These are phyloP conservation scores for Celoporthe dispersa DNA, from an alignment of 2,329 filamentous ascomycete species.

Conservation along the genomic window DNA sequence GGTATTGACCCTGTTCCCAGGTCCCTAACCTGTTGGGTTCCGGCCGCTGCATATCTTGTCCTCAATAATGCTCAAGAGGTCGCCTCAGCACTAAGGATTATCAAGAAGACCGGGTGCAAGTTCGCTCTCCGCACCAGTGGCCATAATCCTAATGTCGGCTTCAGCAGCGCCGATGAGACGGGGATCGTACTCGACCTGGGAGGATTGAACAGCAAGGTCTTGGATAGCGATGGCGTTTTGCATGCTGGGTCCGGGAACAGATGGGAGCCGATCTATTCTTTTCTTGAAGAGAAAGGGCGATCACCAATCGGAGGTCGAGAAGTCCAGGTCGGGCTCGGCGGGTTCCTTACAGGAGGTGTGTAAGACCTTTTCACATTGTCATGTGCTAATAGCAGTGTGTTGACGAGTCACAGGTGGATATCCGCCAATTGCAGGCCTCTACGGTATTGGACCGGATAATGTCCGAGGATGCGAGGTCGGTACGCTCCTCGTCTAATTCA, in stretches of 20 bases:
- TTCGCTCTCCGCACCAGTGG: slow-evolving; percentile 31
- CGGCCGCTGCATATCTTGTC: slow-evolving; percentile 27
- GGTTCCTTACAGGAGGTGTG: slow-evolving; percentile 32
- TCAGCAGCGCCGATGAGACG: slow-evolving; percentile 29
- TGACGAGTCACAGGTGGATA: slow-evolving; percentile 28
- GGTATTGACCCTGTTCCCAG: slow-evolving; percentile 6
- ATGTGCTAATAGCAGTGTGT: not conserved
- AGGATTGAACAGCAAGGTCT: slow-evolving; percentile 17
- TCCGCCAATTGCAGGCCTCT: slow-evolving; percentile 30
- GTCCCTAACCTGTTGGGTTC: slow-evolving; percentile 29
- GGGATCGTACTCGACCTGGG: slow-evolving; percentile 33
- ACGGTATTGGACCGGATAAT: slow-evolving; percentile 30
- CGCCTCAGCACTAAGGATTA: slow-evolving; percentile 18
- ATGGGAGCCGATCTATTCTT: slow-evolving; percentile 30
- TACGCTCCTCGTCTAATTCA: not conserved
- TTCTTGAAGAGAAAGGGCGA: slow-evolving; percentile 27
- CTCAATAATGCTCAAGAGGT: slow-evolving; percentile 27
- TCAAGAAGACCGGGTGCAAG: slow-evolving; percentile 18
- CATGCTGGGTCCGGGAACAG: slow-evolving; percentile 26
- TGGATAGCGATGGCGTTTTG: slow-evolving; percentile 18
- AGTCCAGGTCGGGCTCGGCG: slow-evolving; percentile 29
- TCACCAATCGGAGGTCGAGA: slow-evolving; percentile 31
- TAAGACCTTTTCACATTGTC: not conserved
- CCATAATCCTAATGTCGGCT: slow-evolving; percentile 30
- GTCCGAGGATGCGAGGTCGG: slow-evolving; percentile 32